These are phyloP conservation scores for Starmerella vitae DNA, from an alignment of 805 yeast species.

Conservation along the genomic window DNA sequence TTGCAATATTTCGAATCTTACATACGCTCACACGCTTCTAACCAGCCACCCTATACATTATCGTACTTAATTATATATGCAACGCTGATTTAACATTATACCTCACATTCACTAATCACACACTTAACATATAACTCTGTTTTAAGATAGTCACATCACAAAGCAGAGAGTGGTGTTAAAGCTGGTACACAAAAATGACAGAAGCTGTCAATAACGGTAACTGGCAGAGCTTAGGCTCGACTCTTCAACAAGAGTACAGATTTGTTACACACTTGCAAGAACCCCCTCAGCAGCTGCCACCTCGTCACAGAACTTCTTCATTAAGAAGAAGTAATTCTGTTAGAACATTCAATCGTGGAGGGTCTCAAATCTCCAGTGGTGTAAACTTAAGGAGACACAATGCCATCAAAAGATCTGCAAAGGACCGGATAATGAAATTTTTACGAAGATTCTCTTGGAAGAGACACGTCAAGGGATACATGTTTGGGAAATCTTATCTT, in stretches of 20 bases:
- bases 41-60: too few species aligned
- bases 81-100: too few species aligned
- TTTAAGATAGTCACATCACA: too few species aligned
- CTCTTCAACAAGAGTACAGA: conserved; percentile 6
- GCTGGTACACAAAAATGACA: too few species aligned
- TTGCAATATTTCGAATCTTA: too few species aligned
- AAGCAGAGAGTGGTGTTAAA: too few species aligned
- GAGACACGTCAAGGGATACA: conserved; percentile 6
- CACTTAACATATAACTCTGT: too few species aligned
- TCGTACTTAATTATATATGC: too few species aligned
- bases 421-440: conserved; percentile 7
- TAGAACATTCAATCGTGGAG: not conserved
- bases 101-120: too few species aligned
- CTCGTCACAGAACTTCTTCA: not conserved
- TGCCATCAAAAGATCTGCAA: conserved; percentile 11
- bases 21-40: too few species aligned
- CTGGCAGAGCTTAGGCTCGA: conserved; percentile 16
- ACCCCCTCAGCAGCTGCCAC: not conserved
- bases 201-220: not conserved
- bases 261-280: conserved; percentile 8
- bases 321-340: not conserved
- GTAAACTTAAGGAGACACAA: conserved; percentile 11
- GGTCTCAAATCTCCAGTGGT: not conserved
- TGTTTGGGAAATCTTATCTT: conserved; percentile 10
- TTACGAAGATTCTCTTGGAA: conserved; percentile 11